phyloP scores from a whole-genome alignment of 192 early-diverging fungal genomes.

The Rhizoclosmatium globosum region DNA sequence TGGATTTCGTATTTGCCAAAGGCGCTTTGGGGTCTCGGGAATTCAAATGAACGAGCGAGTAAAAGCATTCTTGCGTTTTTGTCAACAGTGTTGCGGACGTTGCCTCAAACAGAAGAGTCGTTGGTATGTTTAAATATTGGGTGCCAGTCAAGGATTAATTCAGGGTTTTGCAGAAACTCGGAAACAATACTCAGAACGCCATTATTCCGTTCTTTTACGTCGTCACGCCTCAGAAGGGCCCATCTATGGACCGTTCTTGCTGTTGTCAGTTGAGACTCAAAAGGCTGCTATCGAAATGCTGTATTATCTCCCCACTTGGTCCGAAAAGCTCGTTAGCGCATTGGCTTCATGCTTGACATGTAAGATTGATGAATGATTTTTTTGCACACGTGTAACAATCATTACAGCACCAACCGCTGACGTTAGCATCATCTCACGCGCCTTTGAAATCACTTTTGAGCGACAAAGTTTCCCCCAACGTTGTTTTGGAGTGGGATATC shows the following conservation, averaged over 20 bases:
- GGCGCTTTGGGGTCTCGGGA: constrained; percentile 11
- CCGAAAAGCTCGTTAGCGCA: constrained; percentile 8
- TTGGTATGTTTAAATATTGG: neutral
- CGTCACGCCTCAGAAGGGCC: constrained; percentile 11
- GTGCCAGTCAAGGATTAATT: neutral
- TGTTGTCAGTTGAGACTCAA: constrained; percentile 15
- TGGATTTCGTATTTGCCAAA: constrained; percentile 17
- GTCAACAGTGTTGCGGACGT: constrained; percentile 8
- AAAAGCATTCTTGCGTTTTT: constrained; percentile 8
- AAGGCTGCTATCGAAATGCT: constrained; percentile 20
- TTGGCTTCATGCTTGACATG: constrained; percentile 17
- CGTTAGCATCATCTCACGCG: constrained; percentile 3
- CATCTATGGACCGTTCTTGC: constrained; percentile 18
- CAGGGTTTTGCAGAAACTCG: neutral
- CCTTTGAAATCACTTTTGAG: constrained; percentile 13
- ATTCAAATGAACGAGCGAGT: constrained; percentile 1
- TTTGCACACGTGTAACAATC: neutral
- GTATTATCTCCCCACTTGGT: constrained; percentile 14
- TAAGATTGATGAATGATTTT: neutral
- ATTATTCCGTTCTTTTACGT: constrained; percentile 25
- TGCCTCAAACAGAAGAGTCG: neutral
- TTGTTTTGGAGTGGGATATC: neutral
- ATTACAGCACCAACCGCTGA: neutral
- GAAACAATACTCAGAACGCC: neutral
- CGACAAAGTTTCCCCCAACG: neutral